phyloP scores from a whole-genome alignment of 768 basidiomycete genomes.

The Serendipita sp. region DNA sequence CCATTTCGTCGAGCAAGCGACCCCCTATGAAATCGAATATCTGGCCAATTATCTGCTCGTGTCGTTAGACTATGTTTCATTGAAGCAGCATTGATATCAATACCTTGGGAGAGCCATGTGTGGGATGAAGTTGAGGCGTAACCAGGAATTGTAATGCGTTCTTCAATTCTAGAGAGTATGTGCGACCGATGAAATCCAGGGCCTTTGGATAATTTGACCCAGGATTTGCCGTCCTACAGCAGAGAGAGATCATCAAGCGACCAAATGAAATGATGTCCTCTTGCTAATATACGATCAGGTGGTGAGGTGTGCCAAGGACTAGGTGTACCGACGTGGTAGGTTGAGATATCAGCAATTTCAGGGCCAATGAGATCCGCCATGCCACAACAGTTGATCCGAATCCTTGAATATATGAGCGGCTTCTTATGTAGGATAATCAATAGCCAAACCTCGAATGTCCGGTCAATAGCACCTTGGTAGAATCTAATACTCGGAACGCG shows the following conservation, averaged over 20 bases:
- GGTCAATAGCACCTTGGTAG: slow-evolving; percentile 73
- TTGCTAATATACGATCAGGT: slow-evolving; percentile 26
- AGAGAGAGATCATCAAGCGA: slow-evolving; percentile 60
- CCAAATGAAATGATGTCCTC: slow-evolving; percentile 84
- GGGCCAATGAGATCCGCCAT: slow-evolving; percentile 50
- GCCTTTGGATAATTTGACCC: slow-evolving; percentile 50
- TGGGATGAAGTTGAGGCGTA: slow-evolving; percentile 27
- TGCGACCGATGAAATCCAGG: slow-evolving; percentile 51
- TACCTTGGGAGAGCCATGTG: slow-evolving; percentile 51
- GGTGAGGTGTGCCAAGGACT: too few species aligned
- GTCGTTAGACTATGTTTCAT: not conserved
- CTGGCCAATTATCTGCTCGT: slow-evolving; percentile 51
- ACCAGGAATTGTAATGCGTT: slow-evolving; percentile 56
- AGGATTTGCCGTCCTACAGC: slow-evolving; percentile 47
- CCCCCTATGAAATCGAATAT: slow-evolving; percentile 65
- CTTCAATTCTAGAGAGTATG: slow-evolving; percentile 72
- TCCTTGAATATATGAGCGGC: slow-evolving; percentile 23
- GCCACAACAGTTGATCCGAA: slow-evolving; percentile 77
- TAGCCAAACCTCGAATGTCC: slow-evolving; percentile 62
- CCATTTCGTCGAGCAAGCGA: slow-evolving; percentile 59
- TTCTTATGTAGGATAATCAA: not conserved
- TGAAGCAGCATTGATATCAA: slow-evolving; percentile 4
- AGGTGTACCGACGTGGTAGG: slow-evolving; percentile 34
- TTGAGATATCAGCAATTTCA: slow-evolving; percentile 54
- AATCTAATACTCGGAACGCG: slow-evolving; percentile 68